phyloP scores from a whole-genome alignment of 2,329 filamentous ascomycete species.

The Cladobotryum mycophilum region DNA sequence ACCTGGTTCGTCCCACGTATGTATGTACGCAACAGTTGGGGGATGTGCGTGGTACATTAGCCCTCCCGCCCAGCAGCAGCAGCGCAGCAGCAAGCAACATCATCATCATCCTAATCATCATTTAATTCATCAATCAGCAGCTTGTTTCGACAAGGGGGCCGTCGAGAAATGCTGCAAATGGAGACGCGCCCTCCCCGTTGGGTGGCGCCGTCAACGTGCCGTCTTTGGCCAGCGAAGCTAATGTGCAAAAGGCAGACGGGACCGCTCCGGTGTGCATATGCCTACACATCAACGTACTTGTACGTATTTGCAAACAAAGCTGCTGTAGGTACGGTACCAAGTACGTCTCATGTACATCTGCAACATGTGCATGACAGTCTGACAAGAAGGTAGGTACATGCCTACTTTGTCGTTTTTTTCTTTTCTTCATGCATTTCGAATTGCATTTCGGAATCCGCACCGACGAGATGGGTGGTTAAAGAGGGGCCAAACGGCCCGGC shows the following conservation, averaged over 20 bases:
- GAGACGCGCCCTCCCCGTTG: not conserved
- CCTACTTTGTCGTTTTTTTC: no score
- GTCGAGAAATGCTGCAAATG: no score
- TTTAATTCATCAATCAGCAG: not conserved
- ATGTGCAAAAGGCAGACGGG: not conserved
- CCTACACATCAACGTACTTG: no score
- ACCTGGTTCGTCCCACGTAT: slow-evolving; percentile 1
- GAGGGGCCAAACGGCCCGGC: no score
- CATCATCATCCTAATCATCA: not conserved
- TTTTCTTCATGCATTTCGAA: no score
- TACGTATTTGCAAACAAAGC: no score
- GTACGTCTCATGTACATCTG: no score
- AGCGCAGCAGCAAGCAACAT: slow-evolving; percentile 1
- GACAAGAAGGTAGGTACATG: no score
- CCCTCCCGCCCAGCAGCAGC: slow-evolving; percentile 16
- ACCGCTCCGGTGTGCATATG: not conserved
- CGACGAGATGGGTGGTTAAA: no score
- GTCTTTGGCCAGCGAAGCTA: not conserved
- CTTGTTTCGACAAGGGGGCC: not conserved
- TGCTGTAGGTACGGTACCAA: no score
- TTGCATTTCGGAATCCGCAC: no score
- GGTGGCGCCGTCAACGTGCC: not conserved
- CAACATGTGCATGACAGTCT: no score
- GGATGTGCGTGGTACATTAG: slow-evolving; percentile 14
- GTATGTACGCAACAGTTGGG: not conserved